Percentiles rank a stretch among this genome's conserved stretches.
phyloP scores from a whole-genome alignment of 139 green algal species.

The Coelastrella sp. region DNA sequence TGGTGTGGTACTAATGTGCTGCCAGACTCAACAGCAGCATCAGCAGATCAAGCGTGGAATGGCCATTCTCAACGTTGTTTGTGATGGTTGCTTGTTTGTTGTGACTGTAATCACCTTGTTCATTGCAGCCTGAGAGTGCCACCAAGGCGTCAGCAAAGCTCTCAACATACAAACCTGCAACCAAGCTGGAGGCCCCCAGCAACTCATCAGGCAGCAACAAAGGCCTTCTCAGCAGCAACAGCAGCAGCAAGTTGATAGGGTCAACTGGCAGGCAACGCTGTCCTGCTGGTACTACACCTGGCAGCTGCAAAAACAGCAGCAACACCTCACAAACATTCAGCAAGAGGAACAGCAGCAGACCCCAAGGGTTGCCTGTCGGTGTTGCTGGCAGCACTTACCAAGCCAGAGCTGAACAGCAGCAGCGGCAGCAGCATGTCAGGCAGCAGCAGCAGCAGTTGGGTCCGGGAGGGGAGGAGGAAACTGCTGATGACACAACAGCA shows the following conservation, averaged over 20 bases:
- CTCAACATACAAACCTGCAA: slow-evolving; percentile 27
- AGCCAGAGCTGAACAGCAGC: not conserved
- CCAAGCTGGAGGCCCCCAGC: not conserved
- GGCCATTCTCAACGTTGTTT: too few relatives aligned
- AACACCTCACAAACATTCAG: too few relatives aligned
- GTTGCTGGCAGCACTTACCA: too few relatives aligned
- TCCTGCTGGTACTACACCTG: not conserved
- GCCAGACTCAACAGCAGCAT: too few relatives aligned
- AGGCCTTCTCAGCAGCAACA: not conserved
- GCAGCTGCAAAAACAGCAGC: slow-evolving; percentile 16
- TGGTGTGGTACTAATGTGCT: too few relatives aligned
- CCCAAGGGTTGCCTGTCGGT: too few relatives aligned
- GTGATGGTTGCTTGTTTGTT: too few relatives aligned
- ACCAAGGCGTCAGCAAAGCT: slow-evolving; percentile 26
- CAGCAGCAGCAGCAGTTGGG: slow-evolving; percentile 27
- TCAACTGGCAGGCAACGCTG: not conserved
- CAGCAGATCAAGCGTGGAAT: too few relatives aligned
- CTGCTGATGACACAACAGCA: not conserved
- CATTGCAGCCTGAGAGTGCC: slow-evolving; percentile 20
- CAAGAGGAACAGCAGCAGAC: too few relatives aligned
- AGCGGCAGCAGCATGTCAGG: not conserved
- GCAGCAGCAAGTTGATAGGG: not conserved
- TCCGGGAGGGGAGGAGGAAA: not conserved
- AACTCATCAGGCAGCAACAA: not conserved
- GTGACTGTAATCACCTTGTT: not conserved